Evolutionary conservation across 2,329 filamentous ascomycete genomes (phyloP), one percentile per base, ranked within the genome.

Genomic region (Colletotrichum sp.): DNA sequence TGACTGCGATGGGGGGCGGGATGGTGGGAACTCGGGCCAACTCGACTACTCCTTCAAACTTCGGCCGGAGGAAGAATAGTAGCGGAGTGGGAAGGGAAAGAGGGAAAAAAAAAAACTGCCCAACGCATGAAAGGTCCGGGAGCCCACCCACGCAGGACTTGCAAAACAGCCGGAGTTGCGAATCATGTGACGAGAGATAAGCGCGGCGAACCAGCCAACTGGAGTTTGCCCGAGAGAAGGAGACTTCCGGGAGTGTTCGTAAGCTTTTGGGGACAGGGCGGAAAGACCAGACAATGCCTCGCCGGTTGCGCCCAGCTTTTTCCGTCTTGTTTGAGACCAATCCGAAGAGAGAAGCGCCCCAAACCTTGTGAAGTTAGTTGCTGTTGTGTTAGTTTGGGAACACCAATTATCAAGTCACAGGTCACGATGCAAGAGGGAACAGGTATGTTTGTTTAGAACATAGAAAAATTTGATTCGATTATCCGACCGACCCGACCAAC

Each of bases 401-500:
- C 5, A n/a, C 2, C 44, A 21, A 3, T 49, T 21, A 8, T 21
- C 15, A 39, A 64, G 13, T 24, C 7, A 26, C 21, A 12, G 1
- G 3, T 64, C 62, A 64, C 62, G 15, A 64, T 36, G 62, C 12
- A 28, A 64, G 30, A 39, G 62, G 5, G 16, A 44, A 6, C 7
- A 44, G 13, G 10, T 39, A 21, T 36, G 62, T 64, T 64, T 39
- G 34, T 34, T 70, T 70, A 26, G 36, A 70, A 70, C 68, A 52
- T 60, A 52, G 21, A 24, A 70, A 63, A 49, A 63, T 32, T 70
- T 36, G 57, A 70, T 70, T 66, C 62, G 68, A 70, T 70, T 70
- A 70, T 70, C 68, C 57, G 68, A 70, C 68, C 57, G 57, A 52
- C 57, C 68, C 68, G 68, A 70, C 68, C 68, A 70, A 70, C 68